phyloP scores from a whole-genome alignment of 1,284 basidiomycete species.

The Rhodotorula sp. region DNA sequence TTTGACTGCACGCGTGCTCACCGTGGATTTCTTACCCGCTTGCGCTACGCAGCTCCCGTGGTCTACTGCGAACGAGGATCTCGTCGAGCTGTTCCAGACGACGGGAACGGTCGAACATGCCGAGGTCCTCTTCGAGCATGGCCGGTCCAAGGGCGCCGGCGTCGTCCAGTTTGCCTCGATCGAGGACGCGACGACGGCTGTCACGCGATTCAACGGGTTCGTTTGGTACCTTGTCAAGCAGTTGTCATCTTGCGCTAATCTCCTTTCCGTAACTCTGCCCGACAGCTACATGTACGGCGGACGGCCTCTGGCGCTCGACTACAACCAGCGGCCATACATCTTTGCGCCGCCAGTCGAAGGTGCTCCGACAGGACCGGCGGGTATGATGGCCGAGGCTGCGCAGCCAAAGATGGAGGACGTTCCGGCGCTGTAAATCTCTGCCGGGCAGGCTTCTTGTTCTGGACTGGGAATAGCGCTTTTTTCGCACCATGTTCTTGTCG shows the following conservation, averaged over 20 bases:
- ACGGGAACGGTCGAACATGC: constrained; percentile 91
- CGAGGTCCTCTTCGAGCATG: constrained; percentile 79
- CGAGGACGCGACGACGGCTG: constrained; percentile 86
- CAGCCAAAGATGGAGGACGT: not conserved
- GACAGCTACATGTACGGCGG: not conserved
- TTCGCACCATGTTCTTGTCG: too few relatives aligned
- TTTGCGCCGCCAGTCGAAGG: not conserved
- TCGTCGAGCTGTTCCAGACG: constrained; percentile 97
- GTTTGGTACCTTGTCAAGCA: not conserved
- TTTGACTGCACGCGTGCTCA: not conserved
- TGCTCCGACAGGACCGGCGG: not conserved
- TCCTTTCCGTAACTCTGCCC: not conserved
- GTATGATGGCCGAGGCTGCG: not conserved
- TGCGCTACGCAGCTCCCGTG: constrained; percentile 70
- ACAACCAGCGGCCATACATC: constrained; percentile 7
- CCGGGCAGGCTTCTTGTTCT: too few relatives aligned
- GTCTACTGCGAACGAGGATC: constrained; percentile 98
- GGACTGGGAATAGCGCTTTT: too few relatives aligned
- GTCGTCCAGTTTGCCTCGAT: constrained; percentile 92
- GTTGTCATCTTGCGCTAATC: not conserved
- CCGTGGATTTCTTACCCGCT: too few relatives aligned
- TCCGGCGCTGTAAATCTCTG: not conserved
- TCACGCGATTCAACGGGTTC: constrained; percentile 60
- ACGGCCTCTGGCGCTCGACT: constrained; percentile 9
- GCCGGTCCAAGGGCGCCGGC: constrained; percentile 84